These are phyloP conservation scores for Hypericum androsaemum DNA, from an alignment of 345 rosid genomes.

Conservation along the genomic window DNA sequence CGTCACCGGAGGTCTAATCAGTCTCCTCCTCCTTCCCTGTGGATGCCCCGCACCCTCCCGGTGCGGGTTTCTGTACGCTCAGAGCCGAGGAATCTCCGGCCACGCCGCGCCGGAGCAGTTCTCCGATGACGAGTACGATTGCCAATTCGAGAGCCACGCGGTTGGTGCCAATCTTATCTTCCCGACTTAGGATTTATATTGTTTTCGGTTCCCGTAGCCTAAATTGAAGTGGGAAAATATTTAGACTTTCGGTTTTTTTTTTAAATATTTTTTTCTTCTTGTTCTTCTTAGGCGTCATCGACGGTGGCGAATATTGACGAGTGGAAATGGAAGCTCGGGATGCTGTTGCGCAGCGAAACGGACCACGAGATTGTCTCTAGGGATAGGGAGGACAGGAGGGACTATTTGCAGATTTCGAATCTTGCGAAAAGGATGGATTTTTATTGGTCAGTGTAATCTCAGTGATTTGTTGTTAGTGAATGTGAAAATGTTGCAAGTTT, in stretches of 20 bases:
- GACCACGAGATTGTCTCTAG: constrained; percentile 86
- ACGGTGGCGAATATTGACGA: constrained; percentile 87
- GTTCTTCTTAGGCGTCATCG: constrained; percentile 98
- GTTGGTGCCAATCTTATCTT: constrained; percentile 21
- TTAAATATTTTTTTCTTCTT: no score
- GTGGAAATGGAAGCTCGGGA: constrained; percentile 96
- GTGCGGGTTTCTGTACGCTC: constrained; percentile 1
- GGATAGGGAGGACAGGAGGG: constrained; percentile 91
- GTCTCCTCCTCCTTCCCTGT: no score
- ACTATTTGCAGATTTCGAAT: constrained; percentile 78
- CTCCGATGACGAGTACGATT: constrained; percentile 87
- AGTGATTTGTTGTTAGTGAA: not conserved
- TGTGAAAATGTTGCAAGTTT: not conserved
- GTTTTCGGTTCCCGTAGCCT: not conserved
- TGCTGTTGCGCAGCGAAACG: constrained; percentile 57
- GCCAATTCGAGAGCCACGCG: constrained; percentile 76
- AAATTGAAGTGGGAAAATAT: no score
- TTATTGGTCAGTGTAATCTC: constrained; percentile 38
- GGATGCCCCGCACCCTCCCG: no score
- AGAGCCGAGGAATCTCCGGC: constrained; percentile 30
- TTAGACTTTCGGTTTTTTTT: not conserved
- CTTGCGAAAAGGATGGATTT: constrained; percentile 93
- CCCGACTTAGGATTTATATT: not conserved
- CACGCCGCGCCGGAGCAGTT: constrained; percentile 65
- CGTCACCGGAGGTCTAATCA: no score